These are phyloP conservation scores for Chytriomyces sp. DNA, from an alignment of 192 early-diverging fungal species.

Conservation along the genomic window DNA sequence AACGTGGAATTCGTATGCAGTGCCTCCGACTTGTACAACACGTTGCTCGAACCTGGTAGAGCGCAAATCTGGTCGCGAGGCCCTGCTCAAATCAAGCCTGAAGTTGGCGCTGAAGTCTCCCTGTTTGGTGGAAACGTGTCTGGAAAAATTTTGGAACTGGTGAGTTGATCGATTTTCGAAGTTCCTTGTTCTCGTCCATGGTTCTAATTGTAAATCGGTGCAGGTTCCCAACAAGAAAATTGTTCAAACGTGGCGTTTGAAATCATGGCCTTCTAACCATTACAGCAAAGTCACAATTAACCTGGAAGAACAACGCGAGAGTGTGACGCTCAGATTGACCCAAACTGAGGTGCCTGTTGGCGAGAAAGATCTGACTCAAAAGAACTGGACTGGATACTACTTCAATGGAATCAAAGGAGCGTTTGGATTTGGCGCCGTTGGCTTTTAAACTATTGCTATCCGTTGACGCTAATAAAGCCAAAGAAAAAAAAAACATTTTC, in stretches of 20 bases:
- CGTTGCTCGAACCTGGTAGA: slow-evolving; percentile 75
- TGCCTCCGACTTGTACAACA: slow-evolving; percentile 77
- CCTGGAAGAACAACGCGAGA: slow-evolving; percentile 72
- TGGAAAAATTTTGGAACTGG: slow-evolving; percentile 76
- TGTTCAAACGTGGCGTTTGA: slow-evolving; percentile 84
- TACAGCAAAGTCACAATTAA: slow-evolving; percentile 80
- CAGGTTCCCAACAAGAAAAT: slow-evolving; percentile 69
- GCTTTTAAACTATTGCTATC: slow-evolving; percentile 7
- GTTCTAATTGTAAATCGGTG: slow-evolving; percentile 46
- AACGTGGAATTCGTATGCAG: slow-evolving; percentile 84
- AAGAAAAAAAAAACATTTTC: background rate
- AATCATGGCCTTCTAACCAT: slow-evolving; percentile 84
- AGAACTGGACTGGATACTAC: slow-evolving; percentile 92
- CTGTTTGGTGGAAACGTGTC: slow-evolving; percentile 90
- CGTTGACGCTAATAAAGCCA: background rate
- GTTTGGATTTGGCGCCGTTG: slow-evolving; percentile 70
- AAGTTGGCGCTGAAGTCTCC: slow-evolving; percentile 67
- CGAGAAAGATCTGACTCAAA: slow-evolving; percentile 81
- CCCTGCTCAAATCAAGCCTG: slow-evolving; percentile 64
- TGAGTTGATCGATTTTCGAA: slow-evolving; percentile 12
- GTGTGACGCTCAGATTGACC: slow-evolving; percentile 69
- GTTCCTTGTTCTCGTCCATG: background rate
- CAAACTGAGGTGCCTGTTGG: slow-evolving; percentile 88
- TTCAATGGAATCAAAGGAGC: slow-evolving; percentile 90
- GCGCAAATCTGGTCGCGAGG: slow-evolving; percentile 83